phyloP scores from a whole-genome alignment of 1,284 basidiomycete species.

The Veloporphyrellus conicus region DNA sequence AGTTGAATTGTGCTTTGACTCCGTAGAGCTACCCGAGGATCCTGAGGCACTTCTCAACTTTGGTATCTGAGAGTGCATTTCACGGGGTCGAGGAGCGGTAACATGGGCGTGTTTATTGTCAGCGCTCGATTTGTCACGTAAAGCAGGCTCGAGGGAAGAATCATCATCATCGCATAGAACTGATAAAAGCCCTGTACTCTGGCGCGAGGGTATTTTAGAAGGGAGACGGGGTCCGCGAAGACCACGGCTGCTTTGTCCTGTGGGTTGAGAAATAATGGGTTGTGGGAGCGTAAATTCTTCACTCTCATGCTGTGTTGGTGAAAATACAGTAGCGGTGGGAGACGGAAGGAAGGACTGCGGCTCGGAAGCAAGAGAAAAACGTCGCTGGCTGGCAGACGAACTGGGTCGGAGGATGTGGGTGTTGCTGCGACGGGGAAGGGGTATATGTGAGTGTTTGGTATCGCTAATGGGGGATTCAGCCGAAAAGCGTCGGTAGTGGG shows the following conservation, averaged over 20 bases:
- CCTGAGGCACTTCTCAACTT: constrained; percentile 28
- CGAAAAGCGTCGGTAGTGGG: constrained; percentile 28
- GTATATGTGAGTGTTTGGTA: constrained; percentile 22
- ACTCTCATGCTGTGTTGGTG: constrained; percentile 2
- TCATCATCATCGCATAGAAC: constrained; percentile 3
- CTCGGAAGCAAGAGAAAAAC: constrained; percentile 17
- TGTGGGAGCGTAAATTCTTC: background rate
- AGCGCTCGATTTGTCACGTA: constrained; percentile 19
- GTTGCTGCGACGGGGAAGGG: constrained; percentile 18
- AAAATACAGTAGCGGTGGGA: constrained; percentile 1
- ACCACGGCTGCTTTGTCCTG: constrained; percentile 14
- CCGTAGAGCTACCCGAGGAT: constrained; percentile 25
- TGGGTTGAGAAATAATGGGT: constrained; percentile 9
- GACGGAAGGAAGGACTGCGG: constrained; percentile 6
- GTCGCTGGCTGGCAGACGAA: constrained; percentile 12
- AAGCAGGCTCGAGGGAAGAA: background rate
- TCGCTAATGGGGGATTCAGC: constrained; percentile 27
- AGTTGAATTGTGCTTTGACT: constrained; percentile 7
- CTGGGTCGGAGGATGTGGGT: constrained; percentile 17
- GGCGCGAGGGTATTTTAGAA: constrained; percentile 18
- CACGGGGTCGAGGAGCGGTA: constrained; percentile 9
- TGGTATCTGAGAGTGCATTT: constrained; percentile 27
- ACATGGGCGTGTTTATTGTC: constrained; percentile 3
- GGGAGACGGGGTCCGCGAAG: constrained; percentile 16
- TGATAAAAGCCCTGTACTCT: constrained; percentile 2